Conservation (phyloP, 768 basidiomycete genomes). For the Termitomyces sp. region DNA sequence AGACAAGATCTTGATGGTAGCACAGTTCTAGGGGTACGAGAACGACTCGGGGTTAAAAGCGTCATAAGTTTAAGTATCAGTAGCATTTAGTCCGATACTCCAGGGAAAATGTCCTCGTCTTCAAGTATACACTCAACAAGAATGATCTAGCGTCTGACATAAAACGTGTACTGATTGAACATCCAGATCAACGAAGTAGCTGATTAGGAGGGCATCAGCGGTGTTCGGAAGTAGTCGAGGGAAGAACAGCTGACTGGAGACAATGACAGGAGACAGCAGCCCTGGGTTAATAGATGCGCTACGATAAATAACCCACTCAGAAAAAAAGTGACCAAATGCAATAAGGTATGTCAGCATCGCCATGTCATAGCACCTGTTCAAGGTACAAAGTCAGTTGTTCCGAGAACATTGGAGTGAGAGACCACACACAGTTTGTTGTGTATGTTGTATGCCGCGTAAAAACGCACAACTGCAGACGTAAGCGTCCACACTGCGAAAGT, state of each 20-base stretch:
- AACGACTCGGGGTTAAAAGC: neutral
- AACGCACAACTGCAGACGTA: conserved; percentile 75
- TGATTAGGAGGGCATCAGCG: conserved; percentile 24
- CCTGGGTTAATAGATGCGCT: conserved; percentile 60
- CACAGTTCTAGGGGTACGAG: neutral
- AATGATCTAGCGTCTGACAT: conserved; percentile 39
- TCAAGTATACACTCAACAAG: neutral
- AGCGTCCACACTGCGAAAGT: conserved; percentile 93
- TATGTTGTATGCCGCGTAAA: conserved; percentile 89
- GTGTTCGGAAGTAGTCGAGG: neutral
- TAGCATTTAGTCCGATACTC: neutral
- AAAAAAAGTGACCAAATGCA: conserved; percentile 84
- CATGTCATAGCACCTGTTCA: conserved; percentile 82
- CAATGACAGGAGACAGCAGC: conserved; percentile 70
- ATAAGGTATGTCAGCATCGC: conserved; percentile 84
- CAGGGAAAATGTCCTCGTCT: neutral
- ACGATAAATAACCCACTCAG: conserved; percentile 80
- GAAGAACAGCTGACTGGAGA: conserved; percentile 63
- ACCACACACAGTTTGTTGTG: conserved; percentile 66
- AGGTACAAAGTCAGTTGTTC: conserved; percentile 6
- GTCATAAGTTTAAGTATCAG: neutral
- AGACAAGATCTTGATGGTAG: neutral
- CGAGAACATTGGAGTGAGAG: neutral
- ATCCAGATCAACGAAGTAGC: conserved; percentile 79
- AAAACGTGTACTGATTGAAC: conserved; percentile 77